Base-by-base conservation (phyloP, 2,329 filamentous ascomycete species). In the Paramyrothecium roridum region DNA sequence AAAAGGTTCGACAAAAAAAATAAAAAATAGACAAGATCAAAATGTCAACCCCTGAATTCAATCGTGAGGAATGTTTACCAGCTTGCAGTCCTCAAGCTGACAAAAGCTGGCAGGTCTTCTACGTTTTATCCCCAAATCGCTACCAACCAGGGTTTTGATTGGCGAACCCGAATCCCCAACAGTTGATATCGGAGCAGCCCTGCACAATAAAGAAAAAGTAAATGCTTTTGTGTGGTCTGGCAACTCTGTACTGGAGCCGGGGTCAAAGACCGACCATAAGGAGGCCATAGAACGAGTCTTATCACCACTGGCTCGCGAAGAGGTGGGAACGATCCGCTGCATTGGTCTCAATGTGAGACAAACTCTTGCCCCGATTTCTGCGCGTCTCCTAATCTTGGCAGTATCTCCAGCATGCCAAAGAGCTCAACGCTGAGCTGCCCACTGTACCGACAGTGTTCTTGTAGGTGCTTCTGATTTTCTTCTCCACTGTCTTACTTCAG, bases 201-300 rank as follows among this genome's bases (percentile, higher is more conserved):
- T 85, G 30, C 77, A 78, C 58, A 76, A 81, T 48, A 81, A 81
- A 40, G 72, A 82, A 58, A 79, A 85, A 45, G 82, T 87, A 37
- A 63, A 75, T 26, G 82, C 84, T 48, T 74, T 75, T 45, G 73
- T 84, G 8, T 86, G 82, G 70, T 82, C 79, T 22, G 84, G 85
- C 19, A 73, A 70, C 2, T 87, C 85, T 2, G 80, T 85, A 2
- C 68, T 87, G 49, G 72, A 69, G 21, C 78, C 83, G 1, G 85
- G 84, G 3, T 67, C 72, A 21, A 72, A 73, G 16, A 85, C 83
- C 1, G 78, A 72, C 30, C 71, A 73, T 57, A 69, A 70, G 3
- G 77, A 77, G 64, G 66, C 70, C 43, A 74, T 82, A 58, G 73
- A 72, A 53, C 70, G 73, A 3, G 64, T 86, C 16, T 71, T 86